These are phyloP conservation scores for Populus ilicifolia DNA, from an alignment of 345 rosid species.

Conservation along the genomic window DNA sequence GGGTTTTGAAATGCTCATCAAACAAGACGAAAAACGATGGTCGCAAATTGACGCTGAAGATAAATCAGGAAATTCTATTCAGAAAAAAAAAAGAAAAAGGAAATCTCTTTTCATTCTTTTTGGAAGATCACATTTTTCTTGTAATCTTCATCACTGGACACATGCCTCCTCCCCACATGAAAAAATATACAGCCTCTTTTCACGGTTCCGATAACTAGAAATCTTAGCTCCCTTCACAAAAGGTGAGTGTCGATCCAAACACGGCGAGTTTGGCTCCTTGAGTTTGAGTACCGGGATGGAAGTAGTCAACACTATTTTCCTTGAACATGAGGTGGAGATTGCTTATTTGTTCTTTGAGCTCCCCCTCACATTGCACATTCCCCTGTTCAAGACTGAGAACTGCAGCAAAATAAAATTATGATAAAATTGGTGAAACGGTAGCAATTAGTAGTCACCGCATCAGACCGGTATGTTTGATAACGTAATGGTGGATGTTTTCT, in stretches of 20 bases:
- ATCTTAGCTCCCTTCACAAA: neutral
- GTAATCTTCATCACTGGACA: neutral
- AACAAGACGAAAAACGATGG: too few relatives aligned
- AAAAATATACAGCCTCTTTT: neutral
- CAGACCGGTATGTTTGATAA: too few relatives aligned
- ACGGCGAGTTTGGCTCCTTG: constrained; percentile 15
- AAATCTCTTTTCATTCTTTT: neutral
- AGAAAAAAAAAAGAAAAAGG: neutral
- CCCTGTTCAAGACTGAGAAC: constrained; percentile 62
- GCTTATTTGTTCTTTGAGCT: constrained; percentile 46
- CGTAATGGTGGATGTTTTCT: too few relatives aligned
- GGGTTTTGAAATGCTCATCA: neutral
- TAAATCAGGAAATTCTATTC: neutral
- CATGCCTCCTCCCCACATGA: neutral
- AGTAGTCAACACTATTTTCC: constrained; percentile 68
- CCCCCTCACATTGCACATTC: constrained; percentile 19
- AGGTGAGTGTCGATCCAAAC: neutral
- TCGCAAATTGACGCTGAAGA: too few relatives aligned
- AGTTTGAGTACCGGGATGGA: constrained; percentile 61
- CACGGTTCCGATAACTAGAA: neutral
- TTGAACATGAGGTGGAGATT: constrained; percentile 79
- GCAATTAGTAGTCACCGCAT: neutral
- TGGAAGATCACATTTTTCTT: neutral
- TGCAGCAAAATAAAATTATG: constrained; percentile 27
- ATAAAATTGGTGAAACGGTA: too few relatives aligned